Evolutionary conservation across 805 yeast genomes (phyloP).

Genomic region (Metahyphopichia silvanorum): DNA sequence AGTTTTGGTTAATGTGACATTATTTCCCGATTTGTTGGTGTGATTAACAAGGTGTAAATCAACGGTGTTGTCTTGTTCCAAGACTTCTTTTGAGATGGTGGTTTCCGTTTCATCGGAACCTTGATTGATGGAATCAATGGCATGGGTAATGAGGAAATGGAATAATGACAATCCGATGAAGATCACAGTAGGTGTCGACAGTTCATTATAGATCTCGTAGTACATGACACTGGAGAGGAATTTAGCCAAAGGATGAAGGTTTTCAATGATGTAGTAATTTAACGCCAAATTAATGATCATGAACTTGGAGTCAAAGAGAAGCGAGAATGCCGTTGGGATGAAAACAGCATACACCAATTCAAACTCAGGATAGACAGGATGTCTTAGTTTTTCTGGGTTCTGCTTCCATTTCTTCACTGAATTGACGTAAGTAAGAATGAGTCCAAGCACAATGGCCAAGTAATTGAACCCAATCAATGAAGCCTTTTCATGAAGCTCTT

Average conservation of each 20-base stretch:
- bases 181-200: slow-evolving; percentile 12
- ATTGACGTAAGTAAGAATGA: slow-evolving; percentile 23
- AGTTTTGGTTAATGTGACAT: slow-evolving; percentile 25
- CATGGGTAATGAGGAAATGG: slow-evolving; percentile 17
- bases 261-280: slow-evolving; percentile 31
- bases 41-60: slow-evolving; percentile 8
- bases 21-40: slow-evolving; percentile 5
- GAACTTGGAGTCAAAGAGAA: slow-evolving; percentile 17
- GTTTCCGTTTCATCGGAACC: slow-evolving; percentile 12
- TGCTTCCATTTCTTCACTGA: slow-evolving; percentile 11
- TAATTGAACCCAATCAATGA: slow-evolving; percentile 30
- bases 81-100: slow-evolving; percentile 12
- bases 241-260: slow-evolving; percentile 26
- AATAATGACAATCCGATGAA: slow-evolving; percentile 22
- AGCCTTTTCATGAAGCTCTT: slow-evolving; percentile 12
- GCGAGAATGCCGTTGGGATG: slow-evolving; percentile 25
- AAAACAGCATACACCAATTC: slow-evolving; percentile 32
- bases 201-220: slow-evolving; percentile 27
- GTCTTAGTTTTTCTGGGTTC: slow-evolving; percentile 7
- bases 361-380: slow-evolving; percentile 34
- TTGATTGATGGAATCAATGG: slow-evolving; percentile 27
- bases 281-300: slow-evolving; percentile 31
- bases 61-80: slow-evolving; percentile 11
- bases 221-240: slow-evolving; percentile 26
- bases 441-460: slow-evolving; percentile 28